Evolutionary conservation across 164 flowering plant genomes (phyloP).

Genomic region (Macadamia tetraphylla): DNA sequence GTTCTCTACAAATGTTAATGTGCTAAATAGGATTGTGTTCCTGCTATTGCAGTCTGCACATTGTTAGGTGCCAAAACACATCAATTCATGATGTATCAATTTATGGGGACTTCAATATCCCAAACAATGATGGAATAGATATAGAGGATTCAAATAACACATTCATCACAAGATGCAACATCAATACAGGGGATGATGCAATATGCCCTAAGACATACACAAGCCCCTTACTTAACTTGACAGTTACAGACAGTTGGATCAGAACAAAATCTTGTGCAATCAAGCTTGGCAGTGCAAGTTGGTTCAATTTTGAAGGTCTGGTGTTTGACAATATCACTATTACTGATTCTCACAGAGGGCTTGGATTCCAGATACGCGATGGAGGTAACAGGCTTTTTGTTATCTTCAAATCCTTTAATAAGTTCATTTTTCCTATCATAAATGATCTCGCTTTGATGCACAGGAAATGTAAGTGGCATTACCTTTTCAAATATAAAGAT

Average conservation of each 20-base stretch:
- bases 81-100: slow-evolving; percentile 63
- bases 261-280: slow-evolving; percentile 89
- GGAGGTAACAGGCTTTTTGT: slow-evolving; percentile 55
- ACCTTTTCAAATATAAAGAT: slow-evolving; percentile 91
- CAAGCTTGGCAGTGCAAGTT: slow-evolving; percentile 93
- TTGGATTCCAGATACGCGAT: slow-evolving; percentile 96
- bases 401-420: too few species aligned
- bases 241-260: slow-evolving; percentile 76
- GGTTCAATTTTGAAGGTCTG: slow-evolving; percentile 52
- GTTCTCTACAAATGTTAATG: background rate
- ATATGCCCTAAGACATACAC: slow-evolving; percentile 88
- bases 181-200: slow-evolving; percentile 93
- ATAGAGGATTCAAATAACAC: slow-evolving; percentile 93
- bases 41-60: slow-evolving; percentile 70
- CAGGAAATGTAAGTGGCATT: slow-evolving; percentile 29
- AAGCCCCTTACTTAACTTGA: slow-evolving; percentile 70
- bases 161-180: slow-evolving; percentile 63
- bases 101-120: slow-evolving; percentile 76
- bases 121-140: slow-evolving; percentile 95
- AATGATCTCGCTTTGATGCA: slow-evolving; percentile 21
- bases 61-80: slow-evolving; percentile 61
- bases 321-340: slow-evolving; percentile 85
- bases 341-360: slow-evolving; percentile 85
- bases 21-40: background rate
- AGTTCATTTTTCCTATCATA: too few species aligned